Evolutionary conservation across 1,284 basidiomycete genomes (phyloP).

Genomic region (Irpex sp.): DNA sequence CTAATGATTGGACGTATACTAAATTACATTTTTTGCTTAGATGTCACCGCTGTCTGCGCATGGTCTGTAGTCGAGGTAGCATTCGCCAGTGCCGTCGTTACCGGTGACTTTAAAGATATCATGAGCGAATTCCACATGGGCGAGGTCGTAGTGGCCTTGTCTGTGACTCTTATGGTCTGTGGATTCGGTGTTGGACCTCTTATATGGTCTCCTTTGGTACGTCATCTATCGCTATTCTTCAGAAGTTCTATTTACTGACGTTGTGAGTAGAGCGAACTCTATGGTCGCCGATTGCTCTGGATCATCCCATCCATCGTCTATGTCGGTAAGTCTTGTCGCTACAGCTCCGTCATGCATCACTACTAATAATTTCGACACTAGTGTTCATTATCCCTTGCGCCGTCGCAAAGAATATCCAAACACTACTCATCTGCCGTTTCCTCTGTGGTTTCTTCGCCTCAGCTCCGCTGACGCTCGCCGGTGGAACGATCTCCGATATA

Average conservation of each 20-base stretch:
- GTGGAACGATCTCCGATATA: constrained; percentile 65
- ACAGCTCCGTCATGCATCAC: not conserved
- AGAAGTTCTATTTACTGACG: constrained; percentile 38
- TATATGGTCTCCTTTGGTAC: constrained; percentile 34
- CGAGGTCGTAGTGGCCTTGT: constrained; percentile 43
- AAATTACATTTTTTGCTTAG: constrained; percentile 24
- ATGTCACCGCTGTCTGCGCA: constrained; percentile 22
- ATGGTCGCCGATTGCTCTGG: constrained; percentile 58
- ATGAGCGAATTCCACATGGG: constrained; percentile 43
- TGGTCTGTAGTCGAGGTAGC: constrained; percentile 37
- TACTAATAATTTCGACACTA: constrained; percentile 22
- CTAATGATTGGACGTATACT: constrained; percentile 32
- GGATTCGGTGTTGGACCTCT: constrained; percentile 54
- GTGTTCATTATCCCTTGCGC: constrained; percentile 32
- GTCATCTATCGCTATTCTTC: not conserved
- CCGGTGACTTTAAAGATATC: constrained; percentile 38
- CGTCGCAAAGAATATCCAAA: constrained; percentile 59
- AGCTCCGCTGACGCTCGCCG: constrained; percentile 60
- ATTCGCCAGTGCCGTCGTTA: constrained; percentile 58
- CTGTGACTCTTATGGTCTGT: constrained; percentile 46
- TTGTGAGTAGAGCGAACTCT: constrained; percentile 45
- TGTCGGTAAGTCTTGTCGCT: constrained; percentile 32
- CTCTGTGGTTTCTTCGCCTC: constrained; percentile 66
- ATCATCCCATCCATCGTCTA: constrained; percentile 36
- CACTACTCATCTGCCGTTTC: constrained; percentile 63